These are phyloP conservation scores for Lodderomyces orthopsilosis DNA, from an alignment of 1,139 yeast species.

Conservation along the genomic window DNA sequence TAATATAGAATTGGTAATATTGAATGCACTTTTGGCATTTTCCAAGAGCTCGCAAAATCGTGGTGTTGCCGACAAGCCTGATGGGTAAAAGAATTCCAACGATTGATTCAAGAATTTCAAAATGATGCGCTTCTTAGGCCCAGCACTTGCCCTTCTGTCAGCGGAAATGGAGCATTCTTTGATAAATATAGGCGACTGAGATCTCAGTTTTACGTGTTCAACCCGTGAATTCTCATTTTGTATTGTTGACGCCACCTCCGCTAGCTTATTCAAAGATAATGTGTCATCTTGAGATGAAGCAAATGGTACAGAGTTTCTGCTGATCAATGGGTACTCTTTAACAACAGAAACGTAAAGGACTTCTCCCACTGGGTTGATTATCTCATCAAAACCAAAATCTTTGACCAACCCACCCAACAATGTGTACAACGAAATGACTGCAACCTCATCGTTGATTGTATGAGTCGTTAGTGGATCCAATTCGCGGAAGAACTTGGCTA, in stretches of 20 bases:
- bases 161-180: not conserved
- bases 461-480: constrained; percentile 36
- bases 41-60: constrained; percentile 63
- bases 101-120: constrained; percentile 41
- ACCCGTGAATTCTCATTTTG: constrained; percentile 14
- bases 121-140: constrained; percentile 23
- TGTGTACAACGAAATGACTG: constrained; percentile 52
- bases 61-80: constrained; percentile 63
- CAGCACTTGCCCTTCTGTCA: not conserved
- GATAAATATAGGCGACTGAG: not conserved
- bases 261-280: constrained; percentile 22
- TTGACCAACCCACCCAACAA: constrained; percentile 69
- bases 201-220: not conserved
- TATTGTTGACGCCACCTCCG: constrained; percentile 40
- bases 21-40: constrained; percentile 69
- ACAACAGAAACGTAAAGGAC: constrained; percentile 62
- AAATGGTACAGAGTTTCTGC: constrained; percentile 39
- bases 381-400: constrained; percentile 75
- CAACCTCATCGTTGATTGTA: constrained; percentile 42
- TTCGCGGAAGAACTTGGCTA: constrained; percentile 50
- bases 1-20: constrained; percentile 29
- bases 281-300: constrained; percentile 14
- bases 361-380: constrained; percentile 62
- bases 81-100: constrained; percentile 60
- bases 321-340: constrained; percentile 61